Percentiles rank a stretch among this genome's conserved stretches.
These are phyloP conservation scores for Fusarium nelsonii DNA, from an alignment of 2,329 filamentous ascomycete genomes.

Conservation along the genomic window DNA sequence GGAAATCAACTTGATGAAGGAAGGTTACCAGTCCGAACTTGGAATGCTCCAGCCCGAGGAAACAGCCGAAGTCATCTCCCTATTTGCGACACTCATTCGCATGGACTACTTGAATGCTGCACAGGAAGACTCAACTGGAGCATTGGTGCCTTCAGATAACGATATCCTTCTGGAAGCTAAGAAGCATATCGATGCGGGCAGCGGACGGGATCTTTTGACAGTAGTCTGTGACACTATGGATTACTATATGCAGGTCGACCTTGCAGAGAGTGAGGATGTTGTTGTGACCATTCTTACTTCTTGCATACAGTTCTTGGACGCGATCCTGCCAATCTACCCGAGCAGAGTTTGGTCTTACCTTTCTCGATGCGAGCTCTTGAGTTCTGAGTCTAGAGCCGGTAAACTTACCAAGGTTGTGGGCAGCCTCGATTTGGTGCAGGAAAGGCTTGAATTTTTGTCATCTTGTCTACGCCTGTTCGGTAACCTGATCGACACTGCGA, in stretches of 20 bases:
- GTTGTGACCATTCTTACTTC: conserved; percentile 75
- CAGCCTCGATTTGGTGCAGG: conserved; percentile 82
- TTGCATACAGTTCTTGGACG: conserved; percentile 84
- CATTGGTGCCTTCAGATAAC: conserved; percentile 52
- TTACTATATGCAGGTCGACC: conserved; percentile 70
- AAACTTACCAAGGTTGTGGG: conserved; percentile 83
- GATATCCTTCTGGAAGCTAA: conserved; percentile 67
- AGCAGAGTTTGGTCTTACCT: conserved; percentile 92
- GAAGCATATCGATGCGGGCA: conserved; percentile 62
- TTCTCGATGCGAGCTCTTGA: conserved; percentile 82
- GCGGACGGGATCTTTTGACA: conserved; percentile 80
- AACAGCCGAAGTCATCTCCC: conserved; percentile 77
- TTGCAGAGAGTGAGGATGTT: conserved; percentile 68
- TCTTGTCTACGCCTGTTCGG: conserved; percentile 81
- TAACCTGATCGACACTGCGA: conserved; percentile 79
- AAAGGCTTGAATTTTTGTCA: conserved; percentile 81
- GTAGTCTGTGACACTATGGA: conserved; percentile 91
- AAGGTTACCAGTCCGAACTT: conserved; percentile 65
- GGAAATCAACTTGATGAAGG: conserved; percentile 73
- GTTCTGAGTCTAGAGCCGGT: conserved; percentile 79
- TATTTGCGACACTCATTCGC: conserved; percentile 78
- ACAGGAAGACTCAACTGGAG: conserved; percentile 41
- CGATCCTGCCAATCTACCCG: conserved; percentile 79
- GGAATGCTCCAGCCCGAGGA: conserved; percentile 69
- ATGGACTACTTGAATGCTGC: conserved; percentile 59